A percentile compares a stretch with the other conserved stretches of the same genome.
Evolutionary conservation across 1,284 basidiomycete genomes (phyloP).

Genomic region (Vanrija pseudolonga): DNA sequence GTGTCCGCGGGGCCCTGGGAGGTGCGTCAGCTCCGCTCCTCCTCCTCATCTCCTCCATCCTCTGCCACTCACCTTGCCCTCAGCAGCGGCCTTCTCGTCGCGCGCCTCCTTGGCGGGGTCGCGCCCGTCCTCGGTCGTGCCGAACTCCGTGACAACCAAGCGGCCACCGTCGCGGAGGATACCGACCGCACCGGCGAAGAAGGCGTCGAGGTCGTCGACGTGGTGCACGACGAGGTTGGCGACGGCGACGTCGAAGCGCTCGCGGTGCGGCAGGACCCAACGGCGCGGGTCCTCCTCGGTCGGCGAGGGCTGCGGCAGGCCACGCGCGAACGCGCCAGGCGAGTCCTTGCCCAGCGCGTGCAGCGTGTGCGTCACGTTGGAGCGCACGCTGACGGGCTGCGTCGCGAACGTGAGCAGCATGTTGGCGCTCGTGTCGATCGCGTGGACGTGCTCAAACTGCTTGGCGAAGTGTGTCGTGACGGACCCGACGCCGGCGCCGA

Average conservation of each 20-base stretch:
- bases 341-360: conserved; percentile 21
- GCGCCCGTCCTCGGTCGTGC: background rate
- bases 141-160: conserved; percentile 35
- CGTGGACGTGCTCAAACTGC: conserved; percentile 28
- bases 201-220: conserved; percentile 26
- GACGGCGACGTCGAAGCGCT: conserved; percentile 29
- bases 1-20: conserved; percentile 4
- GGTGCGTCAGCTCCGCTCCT: background rate
- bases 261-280: conserved; percentile 14
- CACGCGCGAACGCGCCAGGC: conserved; percentile 6
- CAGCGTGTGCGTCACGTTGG: conserved; percentile 15
- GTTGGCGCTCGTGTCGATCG: conserved; percentile 30
- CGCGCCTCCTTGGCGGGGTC: background rate
- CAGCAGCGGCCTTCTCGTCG: background rate
- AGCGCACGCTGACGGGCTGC: conserved; percentile 3
- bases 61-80: background rate
- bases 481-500: conserved; percentile 36
- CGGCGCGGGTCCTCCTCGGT: conserved; percentile 13
- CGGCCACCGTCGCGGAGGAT: conserved; percentile 27
- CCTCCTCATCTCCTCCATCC: background rate
- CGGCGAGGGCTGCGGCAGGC: conserved; percentile 16
- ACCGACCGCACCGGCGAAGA: conserved; percentile 25
- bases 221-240: conserved; percentile 40
- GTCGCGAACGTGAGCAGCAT: conserved; percentile 30
- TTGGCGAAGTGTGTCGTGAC: conserved; percentile 29